Evolutionary conservation across 1,284 basidiomycete genomes (phyloP), one percentile per base, ranked within the genome.

Genomic region (Ustilago vetiveriae): DNA sequence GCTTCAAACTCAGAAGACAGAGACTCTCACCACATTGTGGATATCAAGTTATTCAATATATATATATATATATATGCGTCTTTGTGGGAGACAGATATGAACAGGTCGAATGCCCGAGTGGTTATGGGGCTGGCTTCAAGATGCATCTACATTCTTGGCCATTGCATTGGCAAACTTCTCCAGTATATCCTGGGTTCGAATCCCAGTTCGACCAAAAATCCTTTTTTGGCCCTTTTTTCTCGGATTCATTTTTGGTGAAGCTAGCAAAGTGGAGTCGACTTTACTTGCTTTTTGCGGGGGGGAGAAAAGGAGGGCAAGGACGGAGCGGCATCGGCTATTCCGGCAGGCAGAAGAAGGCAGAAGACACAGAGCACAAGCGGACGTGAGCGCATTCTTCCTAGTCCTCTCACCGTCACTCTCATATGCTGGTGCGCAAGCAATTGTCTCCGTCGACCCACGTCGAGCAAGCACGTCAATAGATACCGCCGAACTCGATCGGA

Each of bases 121-220:
- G 62, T 65, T 54, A 70, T 65, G 67, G 67, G 67, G 62, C 67
- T 70, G 56, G 62, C 53, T 70, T 70, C 67, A 70, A 70, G 67
- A 29, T n/a, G 9, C 22, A 41, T 24, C 29, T 27, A 37, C 35
- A 35, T 45, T 63, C 66, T 69, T 69, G 66, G 66, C 66, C 66
- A 69, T 44, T 35, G 55, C 43, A 54, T 47, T 63, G 66, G 59
- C 59, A 51, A n/a, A 54, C 58, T 63, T 22, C 59, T 69, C 66
- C 66, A 69, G 66, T 63, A 57, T 63, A 29, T 69, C 59, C 66
- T 57, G 66, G 59, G 66, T 69, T 63, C 66, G 66, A 63, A 63
- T 69, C 66, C 66, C 65, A 57, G 65, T 69, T 69, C 65, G 65
- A 69, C 65, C 65, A 69, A 32, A 63, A 33, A 29, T 26, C 27